Evolutionary conservation across 768 basidiomycete genomes (phyloP), one percentile per base, ranked within the genome.

Genomic region (Hemileccinum rubropunctum): DNA sequence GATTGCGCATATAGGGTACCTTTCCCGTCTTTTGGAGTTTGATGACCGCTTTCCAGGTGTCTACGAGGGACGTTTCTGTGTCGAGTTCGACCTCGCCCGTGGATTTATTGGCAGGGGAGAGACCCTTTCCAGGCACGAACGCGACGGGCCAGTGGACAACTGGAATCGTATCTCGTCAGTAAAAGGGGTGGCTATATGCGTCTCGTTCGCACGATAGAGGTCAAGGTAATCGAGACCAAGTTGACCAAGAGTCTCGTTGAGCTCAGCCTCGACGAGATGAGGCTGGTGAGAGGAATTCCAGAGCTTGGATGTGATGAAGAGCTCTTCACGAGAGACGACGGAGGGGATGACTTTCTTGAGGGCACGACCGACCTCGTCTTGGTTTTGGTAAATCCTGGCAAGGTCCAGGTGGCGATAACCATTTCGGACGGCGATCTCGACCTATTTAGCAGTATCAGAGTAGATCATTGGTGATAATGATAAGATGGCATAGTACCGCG

Each of bases 381-480:
- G 91, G 67, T 93, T 94, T 54, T 74, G 63, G 69, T 93, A 93
- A 41, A 88, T 73, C 79, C 79, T 79, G 3, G 91, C 91, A 17
- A 88, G 78, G 67, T 95, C 91, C 56, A 95, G 80, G 68, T 95
- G 91, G 42, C 88, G 77, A 66, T 92, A 93, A 1, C 90, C 90
- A 26, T 78, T 77, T 45, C 77, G 74, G 30, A 94, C 76, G 26
- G 91, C 91, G 57, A 76, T 73, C 65, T 88, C 86, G 44, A 89
- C 86, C 88, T 89, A 52, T 7, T 36, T n/a, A 26, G 23, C 5
- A 27, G 23, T 4, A 39, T 54, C 17, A 56, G 21, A 14, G 21
- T 32, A 34, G 42, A 43, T 39, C 37, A 30, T 36, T 26, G n/a
- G 26, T 10, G 35, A 48, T n/a, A 34, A 39, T 1, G 42, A 43